Percentiles rank a stretch among this genome's conserved stretches.
These are phyloP conservation scores for Cyberlindnera samutprakarnensis DNA, from an alignment of 805 yeast genomes.

Conservation along the genomic window DNA sequence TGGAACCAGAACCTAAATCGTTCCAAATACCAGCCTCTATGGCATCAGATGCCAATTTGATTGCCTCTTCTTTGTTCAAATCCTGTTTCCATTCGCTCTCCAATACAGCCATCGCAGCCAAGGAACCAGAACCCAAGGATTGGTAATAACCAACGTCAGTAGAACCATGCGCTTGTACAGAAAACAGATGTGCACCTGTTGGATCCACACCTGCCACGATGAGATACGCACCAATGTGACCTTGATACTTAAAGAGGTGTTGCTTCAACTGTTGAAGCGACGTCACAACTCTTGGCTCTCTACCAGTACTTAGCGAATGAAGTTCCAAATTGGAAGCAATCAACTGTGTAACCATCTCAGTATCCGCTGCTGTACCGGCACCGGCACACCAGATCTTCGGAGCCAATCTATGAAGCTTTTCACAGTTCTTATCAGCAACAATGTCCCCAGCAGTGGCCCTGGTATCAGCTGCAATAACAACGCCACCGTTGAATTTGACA, in stretches of 20 bases:
- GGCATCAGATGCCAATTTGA: slow-evolving; percentile 83
- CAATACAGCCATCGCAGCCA: slow-evolving; percentile 97
- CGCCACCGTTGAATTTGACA: slow-evolving; percentile 87
- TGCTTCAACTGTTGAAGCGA: slow-evolving; percentile 91
- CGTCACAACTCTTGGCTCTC: slow-evolving; percentile 90
- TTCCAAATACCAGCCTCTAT: slow-evolving; percentile 98
- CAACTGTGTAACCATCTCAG: slow-evolving; percentile 94
- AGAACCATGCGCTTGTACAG: slow-evolving; percentile 96
- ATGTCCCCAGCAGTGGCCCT: slow-evolving; percentile 95
- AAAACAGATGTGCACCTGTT: slow-evolving; percentile 87
- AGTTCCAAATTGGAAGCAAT: slow-evolving; percentile 86
- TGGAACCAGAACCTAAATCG: slow-evolving; percentile 97
- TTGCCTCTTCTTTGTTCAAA: slow-evolving; percentile 83
- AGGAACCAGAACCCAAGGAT: slow-evolving; percentile 92
- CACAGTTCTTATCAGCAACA: slow-evolving; percentile 98
- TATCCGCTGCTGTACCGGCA: slow-evolving; percentile 99
- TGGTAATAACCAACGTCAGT: slow-evolving; percentile 93
- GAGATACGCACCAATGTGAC: slow-evolving; percentile 93
- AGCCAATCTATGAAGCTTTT: slow-evolving; percentile 81
- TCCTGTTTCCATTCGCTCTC: slow-evolving; percentile 82
- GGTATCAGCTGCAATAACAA: slow-evolving; percentile 96
- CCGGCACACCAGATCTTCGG: slow-evolving; percentile 99
- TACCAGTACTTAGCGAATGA: slow-evolving; percentile 74
- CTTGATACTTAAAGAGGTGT: slow-evolving; percentile 94
- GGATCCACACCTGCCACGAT: slow-evolving; percentile 99